Conservation (phyloP, 2,329 filamentous ascomycete species). For the Xylaria sp. region DNA sequence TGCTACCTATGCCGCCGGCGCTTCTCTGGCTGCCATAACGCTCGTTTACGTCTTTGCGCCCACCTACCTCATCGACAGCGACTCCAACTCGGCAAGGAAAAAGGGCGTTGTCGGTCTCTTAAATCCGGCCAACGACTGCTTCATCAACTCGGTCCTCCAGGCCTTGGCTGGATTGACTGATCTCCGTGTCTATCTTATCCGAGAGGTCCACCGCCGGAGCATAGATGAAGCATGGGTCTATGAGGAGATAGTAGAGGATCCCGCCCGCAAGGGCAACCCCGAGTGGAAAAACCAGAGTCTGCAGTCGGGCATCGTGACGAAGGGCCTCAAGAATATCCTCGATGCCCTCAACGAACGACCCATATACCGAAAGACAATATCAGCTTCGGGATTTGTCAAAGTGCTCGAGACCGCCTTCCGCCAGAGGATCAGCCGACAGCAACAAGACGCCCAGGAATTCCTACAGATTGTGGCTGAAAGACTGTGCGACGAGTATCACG, state of each 20-base stretch:
- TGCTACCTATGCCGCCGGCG: conserved; percentile 93
- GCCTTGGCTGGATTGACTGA: conserved; percentile 90
- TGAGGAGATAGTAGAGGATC: conserved; percentile 65
- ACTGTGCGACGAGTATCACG: conserved; percentile 93
- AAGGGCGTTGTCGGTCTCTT: conserved; percentile 88
- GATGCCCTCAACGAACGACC: conserved; percentile 93
- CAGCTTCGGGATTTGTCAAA: conserved; percentile 83
- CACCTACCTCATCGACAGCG: conserved; percentile 94
- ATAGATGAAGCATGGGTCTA: conserved; percentile 85
- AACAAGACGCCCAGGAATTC: conserved; percentile 98
- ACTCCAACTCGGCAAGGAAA: conserved; percentile 74
- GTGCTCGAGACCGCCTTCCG: conserved; percentile 87
- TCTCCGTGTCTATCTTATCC: conserved; percentile 89
- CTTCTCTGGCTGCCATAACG: conserved; percentile 92
- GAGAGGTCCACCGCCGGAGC: conserved; percentile 85
- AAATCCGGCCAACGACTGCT: conserved; percentile 95
- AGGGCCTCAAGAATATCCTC: conserved; percentile 90
- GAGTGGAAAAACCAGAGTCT: conserved; percentile 74
- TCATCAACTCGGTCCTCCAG: conserved; percentile 96
- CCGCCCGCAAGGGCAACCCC: conserved; percentile 51
- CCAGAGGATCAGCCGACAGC: conserved; percentile 90
- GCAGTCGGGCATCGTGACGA: conserved; percentile 84
- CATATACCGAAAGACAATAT: conserved; percentile 93
- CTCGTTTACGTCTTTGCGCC: conserved; percentile 97
- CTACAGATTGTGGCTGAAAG: conserved; percentile 93